Evolutionary conservation across 2,329 filamentous ascomycete species (phyloP).

Genomic region (Aspergillus uvarum): DNA sequence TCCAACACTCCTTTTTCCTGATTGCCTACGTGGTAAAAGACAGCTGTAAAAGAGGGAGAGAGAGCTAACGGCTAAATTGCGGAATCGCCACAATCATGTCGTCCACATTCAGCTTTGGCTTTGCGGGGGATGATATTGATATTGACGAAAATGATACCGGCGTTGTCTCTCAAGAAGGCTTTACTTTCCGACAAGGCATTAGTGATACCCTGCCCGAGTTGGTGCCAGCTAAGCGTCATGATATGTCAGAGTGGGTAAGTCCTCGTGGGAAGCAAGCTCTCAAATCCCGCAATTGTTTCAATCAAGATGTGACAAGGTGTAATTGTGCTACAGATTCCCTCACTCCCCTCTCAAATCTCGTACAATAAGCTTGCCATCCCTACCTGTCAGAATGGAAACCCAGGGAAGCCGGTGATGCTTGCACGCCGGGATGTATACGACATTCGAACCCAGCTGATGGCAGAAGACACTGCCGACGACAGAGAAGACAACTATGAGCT

Average conservation of each 20-base stretch:
- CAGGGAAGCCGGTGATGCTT: conserved; percentile 32
- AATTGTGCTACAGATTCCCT: conserved; percentile 46
- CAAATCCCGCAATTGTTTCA: not conserved
- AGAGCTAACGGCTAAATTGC: not conserved
- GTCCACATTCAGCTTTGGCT: conserved; percentile 56
- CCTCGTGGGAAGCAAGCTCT: not conserved
- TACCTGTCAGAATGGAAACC: conserved; percentile 17
- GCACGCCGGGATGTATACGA: conserved; percentile 64
- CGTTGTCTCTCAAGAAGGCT: conserved; percentile 18
- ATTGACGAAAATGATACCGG: conserved; percentile 39
- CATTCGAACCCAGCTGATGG: conserved; percentile 63
- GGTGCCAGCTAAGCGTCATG: conserved; percentile 43
- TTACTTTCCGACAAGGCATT: conserved; percentile 5
- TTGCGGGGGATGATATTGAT: conserved; percentile 60
- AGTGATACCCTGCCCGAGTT: conserved; percentile 28
- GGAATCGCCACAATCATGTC: conserved; percentile 12
- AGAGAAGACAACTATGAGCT: conserved; percentile 43
- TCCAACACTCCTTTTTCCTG: too few species aligned
- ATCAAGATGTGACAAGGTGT: conserved; percentile 9
- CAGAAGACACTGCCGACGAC: conserved; percentile 49
- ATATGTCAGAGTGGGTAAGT: conserved; percentile 51
- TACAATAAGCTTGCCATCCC: conserved; percentile 54
- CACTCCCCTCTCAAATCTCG: conserved; percentile 59
- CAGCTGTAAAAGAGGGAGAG: not conserved
- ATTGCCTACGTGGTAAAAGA: not conserved